Percentiles rank a stretch among this genome's conserved stretches.
These are phyloP conservation scores for Nigrospora oryzae DNA, from an alignment of 2,329 filamentous ascomycete species.

Conservation along the genomic window DNA sequence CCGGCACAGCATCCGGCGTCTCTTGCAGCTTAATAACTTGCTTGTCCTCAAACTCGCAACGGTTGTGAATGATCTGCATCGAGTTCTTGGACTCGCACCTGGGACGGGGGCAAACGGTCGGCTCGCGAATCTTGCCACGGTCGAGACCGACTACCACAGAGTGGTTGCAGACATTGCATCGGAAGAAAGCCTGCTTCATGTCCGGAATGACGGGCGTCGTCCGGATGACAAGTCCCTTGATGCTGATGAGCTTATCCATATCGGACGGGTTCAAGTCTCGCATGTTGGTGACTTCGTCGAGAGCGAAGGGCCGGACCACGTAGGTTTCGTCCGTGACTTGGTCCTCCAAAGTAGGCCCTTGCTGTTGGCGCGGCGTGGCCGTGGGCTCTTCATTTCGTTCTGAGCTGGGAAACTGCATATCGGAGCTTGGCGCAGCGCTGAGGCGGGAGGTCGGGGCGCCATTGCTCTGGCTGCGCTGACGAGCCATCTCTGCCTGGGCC, in stretches of 20 bases:
- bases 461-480: slow-evolving; percentile 40
- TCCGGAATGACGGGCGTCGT: slow-evolving; percentile 95
- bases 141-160: slow-evolving; percentile 87
- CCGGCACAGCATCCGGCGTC: slow-evolving; percentile 87
- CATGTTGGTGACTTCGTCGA: slow-evolving; percentile 83
- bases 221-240: slow-evolving; percentile 94
- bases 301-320: slow-evolving; percentile 79
- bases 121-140: slow-evolving; percentile 91
- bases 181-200: slow-evolving; percentile 98
- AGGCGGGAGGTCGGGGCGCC: slow-evolving; percentile 39
- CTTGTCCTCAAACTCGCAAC: slow-evolving; percentile 91
- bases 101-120: slow-evolving; percentile 76
- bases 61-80: slow-evolving; percentile 97
- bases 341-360: slow-evolving; percentile 56
- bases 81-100: slow-evolving; percentile 83
- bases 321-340: slow-evolving; percentile 76
- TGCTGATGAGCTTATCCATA: slow-evolving; percentile 90
- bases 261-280: slow-evolving; percentile 90
- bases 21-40: slow-evolving; percentile 98
- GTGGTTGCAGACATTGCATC: slow-evolving; percentile 87
- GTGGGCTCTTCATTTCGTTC: slow-evolving; percentile 51
- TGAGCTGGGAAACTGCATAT: slow-evolving; percentile 71
- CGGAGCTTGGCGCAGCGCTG: slow-evolving; percentile 57
- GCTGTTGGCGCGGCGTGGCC: slow-evolving; percentile 29
- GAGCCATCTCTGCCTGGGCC: slow-evolving; percentile 69